Evolutionary conservation across 805 yeast genomes (phyloP).

Genomic region (Yamadazyma sp.): DNA sequence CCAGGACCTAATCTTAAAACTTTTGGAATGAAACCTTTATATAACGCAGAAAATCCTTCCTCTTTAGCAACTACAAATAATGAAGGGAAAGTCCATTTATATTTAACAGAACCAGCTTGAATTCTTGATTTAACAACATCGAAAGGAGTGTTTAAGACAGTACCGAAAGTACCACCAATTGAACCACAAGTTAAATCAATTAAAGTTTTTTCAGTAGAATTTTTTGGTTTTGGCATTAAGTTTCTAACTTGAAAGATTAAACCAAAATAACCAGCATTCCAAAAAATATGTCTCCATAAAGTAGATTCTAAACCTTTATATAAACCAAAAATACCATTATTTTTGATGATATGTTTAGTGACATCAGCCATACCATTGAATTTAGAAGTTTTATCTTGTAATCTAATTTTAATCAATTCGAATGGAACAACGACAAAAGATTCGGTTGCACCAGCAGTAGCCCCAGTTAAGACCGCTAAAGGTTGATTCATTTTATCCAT

Average conservation of each 20-base stretch:
- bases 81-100: slow-evolving; percentile 89
- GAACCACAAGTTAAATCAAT: slow-evolving; percentile 91
- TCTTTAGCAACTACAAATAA: slow-evolving; percentile 71
- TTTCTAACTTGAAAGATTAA: slow-evolving; percentile 82
- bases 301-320: slow-evolving; percentile 97
- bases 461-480: slow-evolving; percentile 88
- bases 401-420: slow-evolving; percentile 90
- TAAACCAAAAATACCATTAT: slow-evolving; percentile 78
- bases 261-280: slow-evolving; percentile 99
- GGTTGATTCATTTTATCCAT: slow-evolving; percentile 70
- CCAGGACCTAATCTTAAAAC: slow-evolving; percentile 98
- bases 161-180: slow-evolving; percentile 96
- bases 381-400: slow-evolving; percentile 83
- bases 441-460: slow-evolving; percentile 97
- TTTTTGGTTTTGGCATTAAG: slow-evolving; percentile 74
- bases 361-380: slow-evolving; percentile 86
- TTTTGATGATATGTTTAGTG: slow-evolving; percentile 62
- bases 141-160: slow-evolving; percentile 92
- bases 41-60: slow-evolving; percentile 89
- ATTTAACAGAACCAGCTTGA: slow-evolving; percentile 86
- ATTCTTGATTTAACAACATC: slow-evolving; percentile 97
- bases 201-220: slow-evolving; percentile 68
- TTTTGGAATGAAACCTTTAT: slow-evolving; percentile 96
- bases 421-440: slow-evolving; percentile 97
- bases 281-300: slow-evolving; percentile 90